Percentiles rank a stretch among this genome's conserved stretches.
Conservation (phyloP, 257 asterid genomes). For the Solanum pinnatisectum region DNA sequence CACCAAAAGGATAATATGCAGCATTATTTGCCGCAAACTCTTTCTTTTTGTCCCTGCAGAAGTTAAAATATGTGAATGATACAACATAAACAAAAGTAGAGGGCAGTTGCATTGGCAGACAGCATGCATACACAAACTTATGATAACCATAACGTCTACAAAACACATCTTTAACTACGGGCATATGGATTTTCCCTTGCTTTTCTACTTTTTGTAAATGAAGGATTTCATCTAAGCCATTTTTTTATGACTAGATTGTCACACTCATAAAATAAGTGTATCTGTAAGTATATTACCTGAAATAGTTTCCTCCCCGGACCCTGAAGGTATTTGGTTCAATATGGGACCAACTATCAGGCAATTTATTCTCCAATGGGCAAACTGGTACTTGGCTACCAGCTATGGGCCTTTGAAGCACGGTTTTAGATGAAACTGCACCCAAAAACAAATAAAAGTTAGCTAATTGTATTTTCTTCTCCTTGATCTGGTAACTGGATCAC, state of each 20-base stretch:
- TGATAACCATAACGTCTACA: neutral
- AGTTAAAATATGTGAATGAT: neutral
- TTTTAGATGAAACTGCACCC: constrained; percentile 68
- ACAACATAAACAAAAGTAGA: neutral
- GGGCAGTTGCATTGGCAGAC: neutral
- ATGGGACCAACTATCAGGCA: constrained; percentile 81
- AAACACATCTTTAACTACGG: neutral
- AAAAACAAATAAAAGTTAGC: neutral
- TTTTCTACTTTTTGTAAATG: neutral
- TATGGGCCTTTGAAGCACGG: constrained; percentile 55
- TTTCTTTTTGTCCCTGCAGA: constrained; percentile 79
- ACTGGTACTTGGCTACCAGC: constrained; percentile 92
- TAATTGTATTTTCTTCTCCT: neutral
- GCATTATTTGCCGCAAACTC: constrained; percentile 66
- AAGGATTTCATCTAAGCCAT: neutral
- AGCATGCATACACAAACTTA: neutral
- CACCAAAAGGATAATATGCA: constrained; percentile 89
- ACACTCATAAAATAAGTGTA: neutral
- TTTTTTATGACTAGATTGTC: neutral
- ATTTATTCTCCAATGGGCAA: constrained; percentile 71
- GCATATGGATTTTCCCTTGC: neutral
- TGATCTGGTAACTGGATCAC: neutral
- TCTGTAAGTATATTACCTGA: constrained; percentile 32
- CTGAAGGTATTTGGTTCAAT: constrained; percentile 74
- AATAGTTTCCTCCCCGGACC: constrained; percentile 70